These are phyloP conservation scores for Boechera stricta DNA, from an alignment of 345 rosid genomes.

Conservation along the genomic window DNA sequence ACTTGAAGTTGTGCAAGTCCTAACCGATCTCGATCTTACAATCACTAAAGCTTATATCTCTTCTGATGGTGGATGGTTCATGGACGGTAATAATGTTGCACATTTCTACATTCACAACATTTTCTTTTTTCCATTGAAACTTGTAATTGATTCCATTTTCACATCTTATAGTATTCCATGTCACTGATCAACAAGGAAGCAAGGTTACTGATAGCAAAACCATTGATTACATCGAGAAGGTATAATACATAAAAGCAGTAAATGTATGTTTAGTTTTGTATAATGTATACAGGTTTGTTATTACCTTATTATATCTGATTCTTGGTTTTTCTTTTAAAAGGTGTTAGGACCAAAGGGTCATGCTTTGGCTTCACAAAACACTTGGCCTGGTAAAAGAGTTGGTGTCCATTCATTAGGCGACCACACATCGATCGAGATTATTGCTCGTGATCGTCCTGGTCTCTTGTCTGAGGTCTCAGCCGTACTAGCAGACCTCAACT, in stretches of 20 bases:
- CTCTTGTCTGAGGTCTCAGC: constrained; percentile 88
- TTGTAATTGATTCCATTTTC: constrained; percentile 23
- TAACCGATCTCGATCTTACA: constrained; percentile 83
- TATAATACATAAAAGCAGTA: constrained; percentile 17
- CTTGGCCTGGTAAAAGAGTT: constrained; percentile 71
- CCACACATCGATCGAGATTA: constrained; percentile 87
- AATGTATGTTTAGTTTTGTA: not conserved
- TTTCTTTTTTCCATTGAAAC: not conserved
- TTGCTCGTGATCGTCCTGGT: constrained; percentile 87
- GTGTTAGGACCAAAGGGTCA: constrained; percentile 82
- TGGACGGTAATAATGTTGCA: constrained; percentile 68
- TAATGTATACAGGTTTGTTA: not conserved
- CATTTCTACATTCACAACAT: not conserved
- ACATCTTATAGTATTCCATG: constrained; percentile 69
- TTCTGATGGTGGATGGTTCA: constrained; percentile 99
- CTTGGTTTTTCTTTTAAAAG: constrained; percentile 44
- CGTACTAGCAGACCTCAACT: constrained; percentile 72
- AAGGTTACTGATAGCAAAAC: constrained; percentile 74
- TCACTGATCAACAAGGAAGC: constrained; percentile 87
- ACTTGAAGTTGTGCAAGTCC: constrained; percentile 92
- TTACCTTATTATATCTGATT: constrained; percentile 6
- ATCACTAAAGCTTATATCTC: constrained; percentile 94
- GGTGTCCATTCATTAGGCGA: constrained; percentile 84
- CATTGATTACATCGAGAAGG: constrained; percentile 86
- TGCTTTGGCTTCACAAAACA: constrained; percentile 54